phyloP scores from a whole-genome alignment of 768 basidiomycete species.

The Holtermannia corniformis region DNA sequence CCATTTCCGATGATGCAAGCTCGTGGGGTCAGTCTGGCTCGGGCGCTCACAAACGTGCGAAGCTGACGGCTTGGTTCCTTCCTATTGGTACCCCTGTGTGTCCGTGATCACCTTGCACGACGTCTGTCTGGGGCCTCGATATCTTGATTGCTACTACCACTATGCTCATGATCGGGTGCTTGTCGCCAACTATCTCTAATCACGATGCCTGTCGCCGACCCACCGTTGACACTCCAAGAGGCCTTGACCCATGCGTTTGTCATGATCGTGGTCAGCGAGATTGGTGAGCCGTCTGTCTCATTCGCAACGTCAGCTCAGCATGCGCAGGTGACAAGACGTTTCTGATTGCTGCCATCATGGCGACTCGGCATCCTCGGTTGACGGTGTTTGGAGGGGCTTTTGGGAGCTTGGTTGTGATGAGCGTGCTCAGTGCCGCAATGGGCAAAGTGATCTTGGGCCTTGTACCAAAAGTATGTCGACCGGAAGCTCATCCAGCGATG shows the following conservation, averaged over 20 bases:
- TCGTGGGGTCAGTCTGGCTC: neutral
- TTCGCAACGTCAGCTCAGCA: neutral
- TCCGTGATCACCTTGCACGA: too few species aligned
- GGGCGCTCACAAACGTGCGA: neutral
- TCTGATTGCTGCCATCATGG: constrained; percentile 67
- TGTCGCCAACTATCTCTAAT: neutral
- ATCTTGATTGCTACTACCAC: neutral
- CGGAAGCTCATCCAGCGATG: too few species aligned
- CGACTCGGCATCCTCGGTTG: constrained; percentile 74
- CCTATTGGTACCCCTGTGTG: neutral
- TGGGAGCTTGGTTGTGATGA: constrained; percentile 82
- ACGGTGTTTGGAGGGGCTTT: constrained; percentile 84
- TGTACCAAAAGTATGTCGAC: constrained; percentile 54
- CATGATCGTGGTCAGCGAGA: constrained; percentile 65
- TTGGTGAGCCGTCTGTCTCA: constrained; percentile 6
- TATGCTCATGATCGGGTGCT: too few species aligned
- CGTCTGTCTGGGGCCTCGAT: neutral
- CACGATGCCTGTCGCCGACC: neutral
- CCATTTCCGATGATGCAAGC: neutral
- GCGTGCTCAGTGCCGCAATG: constrained; percentile 82
- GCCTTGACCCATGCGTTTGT: constrained; percentile 68
- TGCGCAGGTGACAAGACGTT: constrained; percentile 87
- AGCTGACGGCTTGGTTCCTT: neutral
- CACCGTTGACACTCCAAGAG: constrained; percentile 13
- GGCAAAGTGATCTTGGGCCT: constrained; percentile 81